These are phyloP conservation scores for Baeospora myosura DNA, from an alignment of 1,284 basidiomycete genomes.

Conservation along the genomic window DNA sequence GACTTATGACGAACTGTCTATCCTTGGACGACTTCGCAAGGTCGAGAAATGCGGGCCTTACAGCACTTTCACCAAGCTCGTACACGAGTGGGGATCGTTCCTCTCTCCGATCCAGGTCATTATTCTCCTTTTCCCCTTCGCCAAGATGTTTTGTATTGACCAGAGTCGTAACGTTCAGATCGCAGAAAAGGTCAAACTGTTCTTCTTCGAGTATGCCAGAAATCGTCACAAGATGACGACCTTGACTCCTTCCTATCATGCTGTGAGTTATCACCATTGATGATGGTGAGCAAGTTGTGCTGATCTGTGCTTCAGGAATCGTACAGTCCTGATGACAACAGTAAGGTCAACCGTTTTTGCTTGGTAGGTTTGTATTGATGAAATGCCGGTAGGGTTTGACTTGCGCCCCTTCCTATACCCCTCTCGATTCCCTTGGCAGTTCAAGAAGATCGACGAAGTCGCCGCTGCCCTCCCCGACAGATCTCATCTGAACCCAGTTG, in stretches of 20 bases:
- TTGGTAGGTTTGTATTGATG: slow-evolving; percentile 2
- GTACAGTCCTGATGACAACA: slow-evolving; percentile 95
- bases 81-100: slow-evolving; percentile 84
- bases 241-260: slow-evolving; percentile 93
- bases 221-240: slow-evolving; percentile 99
- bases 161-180: slow-evolving; percentile 48
- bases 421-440: slow-evolving; percentile 92
- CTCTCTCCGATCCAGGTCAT: slow-evolving; percentile 75
- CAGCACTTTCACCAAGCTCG: slow-evolving; percentile 90
- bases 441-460: slow-evolving; percentile 86
- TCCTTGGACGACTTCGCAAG: slow-evolving; percentile 91
- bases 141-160: background rate
- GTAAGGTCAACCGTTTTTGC: slow-evolving; percentile 39
- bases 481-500: slow-evolving; percentile 30
- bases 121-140: background rate
- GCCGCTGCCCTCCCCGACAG: slow-evolving; percentile 70
- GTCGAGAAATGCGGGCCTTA: slow-evolving; percentile 97
- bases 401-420: slow-evolving; percentile 95
- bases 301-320: slow-evolving; percentile 55
- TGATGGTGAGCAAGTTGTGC: slow-evolving; percentile 9
- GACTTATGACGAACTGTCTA: slow-evolving; percentile 96
- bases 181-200: slow-evolving; percentile 94
- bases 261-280: slow-evolving; percentile 43
- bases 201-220: slow-evolving; percentile 95
- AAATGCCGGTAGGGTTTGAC: slow-evolving; percentile 70